A percentile compares a stretch with the other conserved stretches of the same genome.
Conservation (phyloP, 1,139 yeast species). For the Saccharomycopsis crataegensis region DNA sequence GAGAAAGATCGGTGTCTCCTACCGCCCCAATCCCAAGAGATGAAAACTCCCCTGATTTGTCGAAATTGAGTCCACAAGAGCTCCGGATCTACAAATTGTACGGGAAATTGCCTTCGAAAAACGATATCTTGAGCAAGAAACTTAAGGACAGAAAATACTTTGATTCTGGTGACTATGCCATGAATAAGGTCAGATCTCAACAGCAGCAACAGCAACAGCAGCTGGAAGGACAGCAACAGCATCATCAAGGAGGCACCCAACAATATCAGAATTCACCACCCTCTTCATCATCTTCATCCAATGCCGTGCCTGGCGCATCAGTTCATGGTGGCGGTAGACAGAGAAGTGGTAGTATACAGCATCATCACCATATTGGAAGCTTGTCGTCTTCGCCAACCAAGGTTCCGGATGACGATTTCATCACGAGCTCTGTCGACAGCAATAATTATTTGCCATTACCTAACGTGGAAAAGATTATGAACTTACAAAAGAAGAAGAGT, state of each 20-base stretch:
- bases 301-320: background rate
- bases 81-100: slow-evolving; percentile 63
- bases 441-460: slow-evolving; percentile 15
- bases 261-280: background rate
- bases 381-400: slow-evolving; percentile 14
- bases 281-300: background rate
- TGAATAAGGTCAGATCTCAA: slow-evolving; percentile 37
- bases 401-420: slow-evolving; percentile 18
- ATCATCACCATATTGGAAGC: background rate
- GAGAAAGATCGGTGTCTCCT: slow-evolving; percentile 17
- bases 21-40: slow-evolving; percentile 4
- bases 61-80: slow-evolving; percentile 17
- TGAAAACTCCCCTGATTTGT: slow-evolving; percentile 10
- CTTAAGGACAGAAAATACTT: slow-evolving; percentile 86
- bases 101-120: slow-evolving; percentile 83
- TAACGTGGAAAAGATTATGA: slow-evolving; percentile 17
- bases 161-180: slow-evolving; percentile 96
- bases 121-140: slow-evolving; percentile 73
- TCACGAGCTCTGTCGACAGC: slow-evolving; percentile 13
- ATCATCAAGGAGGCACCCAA: background rate
- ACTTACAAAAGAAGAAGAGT: slow-evolving; percentile 18
- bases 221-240: background rate
- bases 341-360: background rate
- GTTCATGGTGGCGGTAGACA: background rate
- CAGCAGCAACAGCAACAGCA: slow-evolving; percentile 7